Percentiles rank a stretch among this genome's conserved stretches.
Evolutionary conservation across 2,329 filamentous ascomycete genomes (phyloP).

Genomic region (Alternaria atra): DNA sequence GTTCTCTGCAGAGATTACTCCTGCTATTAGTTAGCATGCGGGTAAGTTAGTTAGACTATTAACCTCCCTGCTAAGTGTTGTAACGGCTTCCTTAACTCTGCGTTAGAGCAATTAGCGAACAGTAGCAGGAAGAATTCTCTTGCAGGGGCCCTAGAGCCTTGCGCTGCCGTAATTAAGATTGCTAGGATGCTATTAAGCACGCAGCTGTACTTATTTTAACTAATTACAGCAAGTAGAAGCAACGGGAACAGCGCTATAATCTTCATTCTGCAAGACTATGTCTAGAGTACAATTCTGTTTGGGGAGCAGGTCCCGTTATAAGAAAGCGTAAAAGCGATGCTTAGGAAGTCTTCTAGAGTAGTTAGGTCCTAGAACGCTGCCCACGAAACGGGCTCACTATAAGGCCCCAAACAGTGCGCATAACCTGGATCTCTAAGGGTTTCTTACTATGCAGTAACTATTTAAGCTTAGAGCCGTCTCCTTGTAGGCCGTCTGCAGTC

Average conservation of each 20-base stretch:
- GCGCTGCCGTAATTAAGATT: neutral
- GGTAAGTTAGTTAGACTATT: neutral
- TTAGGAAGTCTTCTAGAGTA: neutral
- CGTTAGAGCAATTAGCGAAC: neutral
- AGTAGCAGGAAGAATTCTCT: neutral
- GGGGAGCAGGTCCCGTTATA: neutral
- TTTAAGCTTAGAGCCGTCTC: neutral
- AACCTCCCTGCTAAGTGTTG: neutral
- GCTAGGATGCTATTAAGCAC: neutral
- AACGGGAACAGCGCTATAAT: neutral
- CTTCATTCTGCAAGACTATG: neutral
- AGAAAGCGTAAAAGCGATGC: neutral
- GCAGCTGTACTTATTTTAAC: neutral
- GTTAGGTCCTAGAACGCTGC: neutral
- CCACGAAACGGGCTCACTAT: neutral
- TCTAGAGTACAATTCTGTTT: neutral
- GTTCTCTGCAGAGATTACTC: neutral
- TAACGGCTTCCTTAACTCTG: neutral
- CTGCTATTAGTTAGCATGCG: neutral
- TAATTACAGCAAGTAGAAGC: neutral
- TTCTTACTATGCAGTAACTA: neutral
- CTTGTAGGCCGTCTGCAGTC: neutral
- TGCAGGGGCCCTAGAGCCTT: neutral
- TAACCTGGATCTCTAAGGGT: neutral
- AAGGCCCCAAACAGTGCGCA: neutral